Base-by-base conservation (phyloP, 129 eudicot genomes). In the Tanacetum coccineum region DNA sequence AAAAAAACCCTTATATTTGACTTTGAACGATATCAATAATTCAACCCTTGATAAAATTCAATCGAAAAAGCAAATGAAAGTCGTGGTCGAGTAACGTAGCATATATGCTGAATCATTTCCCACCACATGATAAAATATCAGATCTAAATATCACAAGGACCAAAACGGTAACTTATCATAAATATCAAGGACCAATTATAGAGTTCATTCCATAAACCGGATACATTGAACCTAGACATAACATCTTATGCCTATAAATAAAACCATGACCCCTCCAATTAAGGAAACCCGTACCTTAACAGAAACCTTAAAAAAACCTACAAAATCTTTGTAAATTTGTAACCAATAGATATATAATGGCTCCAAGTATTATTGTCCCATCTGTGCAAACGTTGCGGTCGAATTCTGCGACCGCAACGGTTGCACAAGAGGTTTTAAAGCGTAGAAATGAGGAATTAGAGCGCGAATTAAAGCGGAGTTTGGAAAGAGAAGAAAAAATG, bases 381-480 rank as follows among this genome's bases (percentile, higher is more conserved):
- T 13, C 69, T 42, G 56, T 10, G 18, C 70, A 63, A 40, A 64
- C 71, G 39, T 9, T 25, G 44, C 18, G 13, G 6, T 13, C 10
- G n/a, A 9, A 44, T 22, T 14, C 55, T 19, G 10, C 77, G 56
- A 9, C 53, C 26, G 44, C 22, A 20, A 30, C 9, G 28, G 70
- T 11, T 73, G 81, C 59, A 11, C 61, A 51, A 12, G 81, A 72
- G 70, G 53, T 40, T 79, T 42, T 91, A 59, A 79, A 73, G 71
- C 70, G 74, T 75, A 73, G 91, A 51, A 91, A 91, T 68, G 85
- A 87, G 72, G 96, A 87, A 70, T 25, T 91, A 66, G 96, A 91
- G 83, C 76, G 76, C 49, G 95, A 85, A 15, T 26, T 91, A 66
- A 67, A 75, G 59, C 54, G 60, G 77, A 91, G 97, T 1, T 0